Evolutionary conservation across 495 filamentous ascomycete species (phyloP).

Genomic region (Aspergillus steynii): DNA sequence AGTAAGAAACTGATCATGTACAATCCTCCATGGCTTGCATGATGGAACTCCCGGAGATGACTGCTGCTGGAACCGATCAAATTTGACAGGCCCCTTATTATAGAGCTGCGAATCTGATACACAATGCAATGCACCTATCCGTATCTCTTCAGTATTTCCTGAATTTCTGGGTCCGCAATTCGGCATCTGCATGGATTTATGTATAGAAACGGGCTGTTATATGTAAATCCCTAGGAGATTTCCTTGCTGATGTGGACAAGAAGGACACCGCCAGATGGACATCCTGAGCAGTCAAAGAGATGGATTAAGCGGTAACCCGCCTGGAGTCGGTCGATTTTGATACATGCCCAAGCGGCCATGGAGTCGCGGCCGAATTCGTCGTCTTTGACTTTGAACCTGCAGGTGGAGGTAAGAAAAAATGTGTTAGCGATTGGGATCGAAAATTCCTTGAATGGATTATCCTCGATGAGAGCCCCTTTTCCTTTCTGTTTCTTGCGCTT

Average conservation of each 20-base stretch:
- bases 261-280: conserved; percentile 60
- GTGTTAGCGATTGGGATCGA: conserved; percentile 2
- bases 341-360: conserved; percentile 83
- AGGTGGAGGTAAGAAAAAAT: background rate
- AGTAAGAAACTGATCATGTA: background rate
- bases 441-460: background rate
- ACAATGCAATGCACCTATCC: background rate
- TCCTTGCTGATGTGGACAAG: conserved; percentile 68
- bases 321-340: conserved; percentile 76
- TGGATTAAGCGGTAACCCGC: conserved; percentile 76
- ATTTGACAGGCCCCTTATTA: background rate
- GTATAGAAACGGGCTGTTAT: background rate
- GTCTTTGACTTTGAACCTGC: conserved; percentile 82
- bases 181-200: background rate
- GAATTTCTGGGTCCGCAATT: background rate
- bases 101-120: background rate
- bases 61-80: background rate
- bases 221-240: conserved; percentile 20
- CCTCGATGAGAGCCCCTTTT: background rate
- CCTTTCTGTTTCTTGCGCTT: background rate
- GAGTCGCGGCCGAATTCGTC: conserved; percentile 74
- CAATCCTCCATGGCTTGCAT: background rate
- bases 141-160: background rate
- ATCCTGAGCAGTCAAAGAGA: conserved; percentile 64
- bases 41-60: background rate